phyloP scores from a whole-genome alignment of 2,329 filamentous ascomycete genomes.

The Coccinonectria pachysandricola region DNA sequence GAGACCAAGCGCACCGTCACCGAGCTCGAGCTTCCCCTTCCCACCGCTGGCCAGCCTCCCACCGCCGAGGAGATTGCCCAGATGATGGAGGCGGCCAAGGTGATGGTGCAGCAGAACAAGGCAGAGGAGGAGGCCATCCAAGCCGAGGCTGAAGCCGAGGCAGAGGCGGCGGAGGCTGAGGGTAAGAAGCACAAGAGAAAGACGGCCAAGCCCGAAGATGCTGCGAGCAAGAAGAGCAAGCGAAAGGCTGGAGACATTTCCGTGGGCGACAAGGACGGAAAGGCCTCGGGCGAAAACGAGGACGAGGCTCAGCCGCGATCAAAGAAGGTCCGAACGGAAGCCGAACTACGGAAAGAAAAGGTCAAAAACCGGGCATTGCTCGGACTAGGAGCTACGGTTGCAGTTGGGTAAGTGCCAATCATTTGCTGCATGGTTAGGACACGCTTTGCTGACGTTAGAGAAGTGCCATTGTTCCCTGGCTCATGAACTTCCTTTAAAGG shows the following conservation, averaged over 20 bases:
- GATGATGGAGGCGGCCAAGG: slow-evolving; percentile 78
- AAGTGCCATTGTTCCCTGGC: slow-evolving; percentile 40
- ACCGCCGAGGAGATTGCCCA: slow-evolving; percentile 67
- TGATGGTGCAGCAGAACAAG: slow-evolving; percentile 68
- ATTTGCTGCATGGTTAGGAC: slow-evolving; percentile 1
- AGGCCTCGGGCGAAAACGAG: slow-evolving; percentile 16
- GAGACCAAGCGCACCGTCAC: slow-evolving; percentile 65
- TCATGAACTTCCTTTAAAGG: slow-evolving; percentile 39
- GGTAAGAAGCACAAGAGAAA: slow-evolving; percentile 25
- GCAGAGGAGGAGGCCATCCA: slow-evolving; percentile 30
- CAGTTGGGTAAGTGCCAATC: slow-evolving; percentile 70
- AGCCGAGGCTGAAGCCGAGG: slow-evolving; percentile 33
- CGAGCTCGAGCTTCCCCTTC: slow-evolving; percentile 61
- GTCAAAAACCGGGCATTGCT: slow-evolving; percentile 78
- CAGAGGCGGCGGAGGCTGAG: slow-evolving; percentile 26
- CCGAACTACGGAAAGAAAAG: slow-evolving; percentile 73
- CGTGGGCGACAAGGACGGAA: slow-evolving; percentile 48
- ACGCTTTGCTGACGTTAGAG: slow-evolving; percentile 8
- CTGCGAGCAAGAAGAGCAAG: slow-evolving; percentile 47
- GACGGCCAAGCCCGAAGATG: slow-evolving; percentile 17
- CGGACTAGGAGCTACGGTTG: slow-evolving; percentile 77
- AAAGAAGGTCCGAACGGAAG: slow-evolving; percentile 76
- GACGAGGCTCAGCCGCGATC: slow-evolving; percentile 38
- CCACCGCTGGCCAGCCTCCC: slow-evolving; percentile 51
- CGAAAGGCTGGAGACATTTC: slow-evolving; percentile 66